These are phyloP conservation scores for Eimeria falciformis DNA, from an alignment of 169 alveolate genomes.

Conservation along the genomic window DNA sequence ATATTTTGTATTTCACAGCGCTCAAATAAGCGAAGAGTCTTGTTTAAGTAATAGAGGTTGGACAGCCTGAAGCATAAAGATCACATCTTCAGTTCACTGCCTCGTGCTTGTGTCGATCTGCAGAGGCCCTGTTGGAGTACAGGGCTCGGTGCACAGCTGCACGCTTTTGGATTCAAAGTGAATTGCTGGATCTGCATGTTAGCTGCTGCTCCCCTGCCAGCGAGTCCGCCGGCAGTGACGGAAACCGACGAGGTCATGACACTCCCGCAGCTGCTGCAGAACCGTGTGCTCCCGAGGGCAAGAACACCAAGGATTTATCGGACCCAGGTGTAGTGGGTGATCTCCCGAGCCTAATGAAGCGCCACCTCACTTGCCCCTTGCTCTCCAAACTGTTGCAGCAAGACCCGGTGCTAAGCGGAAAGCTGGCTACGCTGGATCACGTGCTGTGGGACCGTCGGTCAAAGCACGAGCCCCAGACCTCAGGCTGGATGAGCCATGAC, in stretches of 20 bases:
- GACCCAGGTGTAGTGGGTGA: conserved; percentile 63
- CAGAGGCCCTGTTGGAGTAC: conserved; percentile 65
- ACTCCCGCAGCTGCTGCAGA: background rate
- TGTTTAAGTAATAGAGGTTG: too few relatives aligned
- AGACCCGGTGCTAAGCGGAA: conserved; percentile 65
- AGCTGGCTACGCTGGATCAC: conserved; percentile 66
- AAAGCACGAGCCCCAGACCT: conserved; percentile 66
- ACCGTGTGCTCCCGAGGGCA: background rate
- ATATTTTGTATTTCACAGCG: too few relatives aligned
- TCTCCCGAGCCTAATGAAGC: conserved; percentile 47
- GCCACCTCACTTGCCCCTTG: conserved; percentile 57
- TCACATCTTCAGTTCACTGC: too few relatives aligned
- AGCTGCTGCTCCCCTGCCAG: conserved; percentile 15
- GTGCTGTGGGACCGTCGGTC: conserved; percentile 71
- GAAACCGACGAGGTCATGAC: background rate
- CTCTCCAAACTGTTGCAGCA: conserved; percentile 56
- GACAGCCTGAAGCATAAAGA: too few relatives aligned
- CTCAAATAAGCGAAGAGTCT: too few relatives aligned
- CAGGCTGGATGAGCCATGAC: conserved; percentile 69
- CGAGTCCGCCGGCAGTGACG: conserved; percentile 33
- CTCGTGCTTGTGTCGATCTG: background rate
- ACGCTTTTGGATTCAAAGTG: conserved; percentile 65
- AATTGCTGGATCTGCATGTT: conserved; percentile 63
- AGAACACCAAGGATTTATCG: too few relatives aligned
- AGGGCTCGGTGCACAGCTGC: conserved; percentile 68